Evolutionary conservation across 768 basidiomycete species (phyloP), one percentile per base, ranked within the genome.

Genomic region (Phanerodontia chrysosporium): DNA sequence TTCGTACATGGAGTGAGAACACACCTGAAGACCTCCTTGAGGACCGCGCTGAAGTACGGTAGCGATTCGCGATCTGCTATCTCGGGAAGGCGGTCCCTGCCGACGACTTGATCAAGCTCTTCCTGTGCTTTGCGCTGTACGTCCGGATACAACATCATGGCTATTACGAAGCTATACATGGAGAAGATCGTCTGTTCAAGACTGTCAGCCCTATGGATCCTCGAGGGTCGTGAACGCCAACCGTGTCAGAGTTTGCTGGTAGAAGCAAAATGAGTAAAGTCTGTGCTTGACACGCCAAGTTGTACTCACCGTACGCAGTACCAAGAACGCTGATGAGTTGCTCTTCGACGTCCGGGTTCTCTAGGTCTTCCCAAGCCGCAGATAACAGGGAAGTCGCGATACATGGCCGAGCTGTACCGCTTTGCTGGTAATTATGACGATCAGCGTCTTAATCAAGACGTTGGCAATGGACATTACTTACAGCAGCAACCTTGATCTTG

Each of bases 281-380:
- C 8, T 45, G 22, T 8, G 22, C 44, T 18, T 35, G 7, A 13
- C 32, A 35, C 32, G 32, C 32, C 7, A 35, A 35, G 7, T 35
- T 13, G 32, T 35, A 6, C 32, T 35, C 32, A 35, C 32, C 32
- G 32, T 7, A 35, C 13, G 32, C 32, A 35, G 7, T 35, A 13
- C 32, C 32, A 35, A 13, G 6, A 13, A 87, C 88, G 72, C 87
- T 78, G 32, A 35, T 35, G 10, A 74, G 73, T 70, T 83, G 81
- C 55, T 84, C 79, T 53, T 74, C 83, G 36, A 80, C 78, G 55
- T 80, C 89, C 4, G 89, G 87, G 58, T 74, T 72, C 24, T 89
- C 80, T n/a, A 84, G 5, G 8, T 7, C 5, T 24, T 45, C 44
- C 8, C 6, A 7, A n/a, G 5, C 6, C 18, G 44, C 22, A 7